These are phyloP conservation scores for Eucalyptus regnans DNA, from an alignment of 345 rosid species.

Conservation along the genomic window DNA sequence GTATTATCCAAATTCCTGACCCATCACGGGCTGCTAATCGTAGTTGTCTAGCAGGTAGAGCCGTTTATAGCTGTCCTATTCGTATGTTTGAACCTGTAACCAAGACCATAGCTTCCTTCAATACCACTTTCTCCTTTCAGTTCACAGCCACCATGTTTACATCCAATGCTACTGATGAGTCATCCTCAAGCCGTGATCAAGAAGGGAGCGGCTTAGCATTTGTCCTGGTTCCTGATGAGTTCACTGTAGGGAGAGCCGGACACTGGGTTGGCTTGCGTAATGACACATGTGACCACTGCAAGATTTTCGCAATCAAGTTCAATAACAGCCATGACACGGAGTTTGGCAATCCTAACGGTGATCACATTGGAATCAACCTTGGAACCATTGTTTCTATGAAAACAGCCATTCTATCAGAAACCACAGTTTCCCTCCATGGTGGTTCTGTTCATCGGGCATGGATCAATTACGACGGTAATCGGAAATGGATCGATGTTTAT, in stretches of 20 bases:
- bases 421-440: not conserved
- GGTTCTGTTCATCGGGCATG: constrained; percentile 2
- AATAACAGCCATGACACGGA: not conserved
- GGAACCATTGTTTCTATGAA: constrained; percentile 1
- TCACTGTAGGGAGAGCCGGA: constrained; percentile 6
- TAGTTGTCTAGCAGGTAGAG: not conserved
- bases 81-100: constrained; percentile 1
- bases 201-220: not conserved
- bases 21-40: not conserved
- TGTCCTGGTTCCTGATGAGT: constrained; percentile 4
- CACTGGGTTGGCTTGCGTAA: not conserved
- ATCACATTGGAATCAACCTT: constrained; percentile 1
- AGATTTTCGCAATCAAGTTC: not conserved
- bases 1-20: constrained; percentile 3
- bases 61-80: constrained; percentile 1
- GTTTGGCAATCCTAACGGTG: not conserved
- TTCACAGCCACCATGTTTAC: not conserved
- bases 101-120: constrained; percentile 1
- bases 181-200: not conserved
- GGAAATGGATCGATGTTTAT: constrained; percentile 3
- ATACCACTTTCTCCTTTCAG: constrained; percentile 10
- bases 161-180: not conserved
- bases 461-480: not conserved
- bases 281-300: not conserved
- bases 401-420: not conserved